A percentile compares a stretch with the other conserved stretches of the same genome.
Conservation (phyloP, 2,329 filamentous ascomycete species). For the Pseudogymnoascus verrucosus region DNA sequence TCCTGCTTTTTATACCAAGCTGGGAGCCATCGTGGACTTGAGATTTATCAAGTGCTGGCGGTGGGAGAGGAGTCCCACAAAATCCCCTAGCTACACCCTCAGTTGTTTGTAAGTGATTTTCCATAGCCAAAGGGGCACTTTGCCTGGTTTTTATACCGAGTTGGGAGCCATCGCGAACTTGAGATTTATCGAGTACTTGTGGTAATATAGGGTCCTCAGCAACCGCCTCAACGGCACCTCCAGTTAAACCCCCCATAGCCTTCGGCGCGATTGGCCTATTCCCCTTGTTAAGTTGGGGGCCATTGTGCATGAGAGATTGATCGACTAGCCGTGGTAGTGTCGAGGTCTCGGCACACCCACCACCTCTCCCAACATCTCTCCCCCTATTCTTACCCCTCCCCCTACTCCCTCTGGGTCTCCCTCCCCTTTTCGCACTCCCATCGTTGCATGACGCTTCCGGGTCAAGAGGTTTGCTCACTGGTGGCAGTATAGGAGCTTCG, state of each 20-base stretch:
- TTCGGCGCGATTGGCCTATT: not conserved
- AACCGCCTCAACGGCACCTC: not conserved
- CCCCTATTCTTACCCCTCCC: not conserved
- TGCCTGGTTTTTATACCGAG: not conserved
- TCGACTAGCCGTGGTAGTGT: not conserved
- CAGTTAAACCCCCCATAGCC: not conserved
- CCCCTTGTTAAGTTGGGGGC: not conserved
- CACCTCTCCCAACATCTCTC: not conserved
- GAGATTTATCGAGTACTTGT: not conserved
- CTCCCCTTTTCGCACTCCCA: not conserved
- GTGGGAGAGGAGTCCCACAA: not conserved
- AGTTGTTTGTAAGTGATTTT: no score
- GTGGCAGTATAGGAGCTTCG: not conserved
- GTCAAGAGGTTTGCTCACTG: not conserved
- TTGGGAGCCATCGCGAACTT: not conserved
- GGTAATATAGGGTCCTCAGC: not conserved
- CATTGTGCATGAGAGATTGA: not conserved
- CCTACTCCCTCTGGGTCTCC: no score
- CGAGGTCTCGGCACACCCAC: not conserved
- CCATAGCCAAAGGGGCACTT: not conserved
- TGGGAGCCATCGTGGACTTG: not conserved
- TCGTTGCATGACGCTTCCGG: not conserved
- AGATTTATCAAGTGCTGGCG: not conserved
- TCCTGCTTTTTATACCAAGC: not conserved
- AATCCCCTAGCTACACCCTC: not conserved